Percentiles rank a stretch among this genome's conserved stretches.
These are phyloP conservation scores for Bretschneidera sinensis DNA, from an alignment of 345 rosid species.

Conservation along the genomic window DNA sequence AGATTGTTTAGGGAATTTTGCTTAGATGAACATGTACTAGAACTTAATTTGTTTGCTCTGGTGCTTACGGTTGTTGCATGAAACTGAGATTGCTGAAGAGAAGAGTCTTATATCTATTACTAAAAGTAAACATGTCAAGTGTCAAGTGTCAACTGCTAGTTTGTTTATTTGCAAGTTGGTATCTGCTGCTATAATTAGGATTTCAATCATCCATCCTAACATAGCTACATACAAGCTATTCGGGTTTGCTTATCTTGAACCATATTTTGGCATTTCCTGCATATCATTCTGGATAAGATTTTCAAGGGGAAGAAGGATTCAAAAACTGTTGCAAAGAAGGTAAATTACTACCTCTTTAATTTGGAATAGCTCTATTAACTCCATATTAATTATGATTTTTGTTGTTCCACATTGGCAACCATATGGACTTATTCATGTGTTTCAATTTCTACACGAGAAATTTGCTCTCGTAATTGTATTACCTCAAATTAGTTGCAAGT, in stretches of 20 bases:
- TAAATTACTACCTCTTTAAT: constrained; percentile 12
- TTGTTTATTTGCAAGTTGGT: not conserved
- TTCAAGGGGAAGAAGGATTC: constrained; percentile 89
- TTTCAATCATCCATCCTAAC: not conserved
- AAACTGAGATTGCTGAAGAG: not conserved
- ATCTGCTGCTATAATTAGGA: not conserved
- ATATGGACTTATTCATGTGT: not conserved
- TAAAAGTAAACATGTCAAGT: too few species aligned
- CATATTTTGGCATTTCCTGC: constrained; percentile 77
- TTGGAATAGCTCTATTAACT: too few species aligned
- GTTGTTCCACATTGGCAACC: not conserved
- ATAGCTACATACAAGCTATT: constrained; percentile 51
- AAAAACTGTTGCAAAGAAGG: constrained; percentile 89
- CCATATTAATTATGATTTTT: not conserved
- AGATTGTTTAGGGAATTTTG: too few species aligned
- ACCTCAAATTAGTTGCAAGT: too few species aligned
- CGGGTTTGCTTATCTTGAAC: constrained; percentile 82
- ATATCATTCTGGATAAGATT: constrained; percentile 62
- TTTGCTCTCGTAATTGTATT: too few species aligned
- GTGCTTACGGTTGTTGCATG: not conserved
- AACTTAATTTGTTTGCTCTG: too few species aligned
- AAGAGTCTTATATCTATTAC: not conserved
- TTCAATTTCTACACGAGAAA: not conserved
- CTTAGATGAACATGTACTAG: not conserved
- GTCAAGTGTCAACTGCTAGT: too few species aligned